These are phyloP conservation scores for Neoscytalidium dimidiatum DNA, from an alignment of 2,329 filamentous ascomycete genomes.

Conservation along the genomic window DNA sequence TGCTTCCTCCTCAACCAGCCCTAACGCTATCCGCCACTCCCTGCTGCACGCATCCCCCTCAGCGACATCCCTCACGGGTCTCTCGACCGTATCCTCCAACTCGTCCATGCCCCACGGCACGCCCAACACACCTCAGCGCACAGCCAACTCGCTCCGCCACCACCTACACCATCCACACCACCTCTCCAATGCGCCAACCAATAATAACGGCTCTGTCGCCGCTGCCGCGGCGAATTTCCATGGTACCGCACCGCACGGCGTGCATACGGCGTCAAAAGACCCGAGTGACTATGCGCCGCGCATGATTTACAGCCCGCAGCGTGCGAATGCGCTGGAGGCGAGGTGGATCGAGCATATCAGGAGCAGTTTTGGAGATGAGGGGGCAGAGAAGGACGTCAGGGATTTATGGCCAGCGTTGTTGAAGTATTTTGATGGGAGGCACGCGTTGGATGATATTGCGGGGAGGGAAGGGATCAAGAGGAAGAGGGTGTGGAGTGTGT, in stretches of 20 bases:
- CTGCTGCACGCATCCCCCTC: conserved; percentile 33
- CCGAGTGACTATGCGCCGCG: conserved; percentile 31
- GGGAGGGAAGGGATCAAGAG: conserved; percentile 84
- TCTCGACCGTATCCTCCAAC: conserved; percentile 3
- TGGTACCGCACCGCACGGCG: conserved; percentile 5
- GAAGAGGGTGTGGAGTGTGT: conserved; percentile 60
- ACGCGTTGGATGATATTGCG: conserved; percentile 82
- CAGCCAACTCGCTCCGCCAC: conserved; percentile 20
- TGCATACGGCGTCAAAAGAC: conserved; percentile 19
- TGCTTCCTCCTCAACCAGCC: conserved; percentile 20
- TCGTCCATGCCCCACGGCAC: conserved; percentile 13
- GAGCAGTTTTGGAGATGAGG: conserved; percentile 31
- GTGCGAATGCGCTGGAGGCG: conserved; percentile 75
- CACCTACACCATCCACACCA: not conserved
- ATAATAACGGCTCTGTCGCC: not conserved
- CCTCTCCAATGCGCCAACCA: not conserved
- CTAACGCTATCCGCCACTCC: conserved; percentile 29
- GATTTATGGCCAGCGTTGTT: conserved; percentile 72
- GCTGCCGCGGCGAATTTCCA: conserved; percentile 22
- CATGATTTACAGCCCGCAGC: conserved; percentile 72
- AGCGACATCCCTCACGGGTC: conserved; percentile 4
- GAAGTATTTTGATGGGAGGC: conserved; percentile 85
- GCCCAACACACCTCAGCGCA: conserved; percentile 13
- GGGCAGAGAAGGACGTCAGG: conserved; percentile 49
- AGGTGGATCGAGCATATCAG: conserved; percentile 60